Conservation (phyloP, 1,284 basidiomycete genomes). For the Fistulina hepatica region DNA sequence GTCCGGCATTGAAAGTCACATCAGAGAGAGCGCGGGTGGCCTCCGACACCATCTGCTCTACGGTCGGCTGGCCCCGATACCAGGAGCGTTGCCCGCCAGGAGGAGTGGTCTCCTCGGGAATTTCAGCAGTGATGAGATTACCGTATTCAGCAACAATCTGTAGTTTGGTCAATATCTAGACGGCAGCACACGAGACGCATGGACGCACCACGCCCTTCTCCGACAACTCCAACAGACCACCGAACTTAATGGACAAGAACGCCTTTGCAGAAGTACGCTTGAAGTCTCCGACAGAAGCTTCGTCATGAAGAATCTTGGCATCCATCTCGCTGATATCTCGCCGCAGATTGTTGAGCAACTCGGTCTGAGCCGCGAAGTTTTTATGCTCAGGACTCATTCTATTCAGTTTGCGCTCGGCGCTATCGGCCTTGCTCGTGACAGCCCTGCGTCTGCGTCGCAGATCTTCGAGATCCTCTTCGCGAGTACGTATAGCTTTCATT, state of each 20-base stretch:
- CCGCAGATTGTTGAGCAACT: slow-evolving; percentile 61
- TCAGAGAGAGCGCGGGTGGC: slow-evolving; percentile 32
- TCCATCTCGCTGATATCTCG: slow-evolving; percentile 76
- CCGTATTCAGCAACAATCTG: slow-evolving; percentile 78
- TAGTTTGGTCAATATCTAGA: slow-evolving; percentile 8
- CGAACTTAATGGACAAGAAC: slow-evolving; percentile 82
- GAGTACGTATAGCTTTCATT: slow-evolving; percentile 70
- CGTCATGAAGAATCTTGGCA: slow-evolving; percentile 75
- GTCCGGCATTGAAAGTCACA: background rate
- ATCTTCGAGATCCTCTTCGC: slow-evolving; percentile 78
- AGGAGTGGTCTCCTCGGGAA: slow-evolving; percentile 70
- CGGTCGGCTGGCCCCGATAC: slow-evolving; percentile 57
- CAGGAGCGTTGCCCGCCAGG: slow-evolving; percentile 71
- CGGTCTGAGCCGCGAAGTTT: slow-evolving; percentile 68
- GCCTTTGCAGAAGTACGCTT: slow-evolving; percentile 64
- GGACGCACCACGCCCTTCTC: slow-evolving; percentile 65
- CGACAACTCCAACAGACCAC: slow-evolving; percentile 75
- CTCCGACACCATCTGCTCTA: slow-evolving; percentile 52
- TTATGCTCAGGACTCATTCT: slow-evolving; percentile 93
- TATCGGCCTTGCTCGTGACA: slow-evolving; percentile 65
- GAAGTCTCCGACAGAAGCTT: slow-evolving; percentile 76
- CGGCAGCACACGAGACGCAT: background rate
- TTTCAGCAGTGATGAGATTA: slow-evolving; percentile 70
- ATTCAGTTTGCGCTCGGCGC: slow-evolving; percentile 82
- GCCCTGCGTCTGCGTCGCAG: slow-evolving; percentile 61